A percentile compares a stretch with the other conserved stretches of the same genome.
These are phyloP conservation scores for Dimocarpus longan DNA, from an alignment of 345 rosid genomes.

Conservation along the genomic window DNA sequence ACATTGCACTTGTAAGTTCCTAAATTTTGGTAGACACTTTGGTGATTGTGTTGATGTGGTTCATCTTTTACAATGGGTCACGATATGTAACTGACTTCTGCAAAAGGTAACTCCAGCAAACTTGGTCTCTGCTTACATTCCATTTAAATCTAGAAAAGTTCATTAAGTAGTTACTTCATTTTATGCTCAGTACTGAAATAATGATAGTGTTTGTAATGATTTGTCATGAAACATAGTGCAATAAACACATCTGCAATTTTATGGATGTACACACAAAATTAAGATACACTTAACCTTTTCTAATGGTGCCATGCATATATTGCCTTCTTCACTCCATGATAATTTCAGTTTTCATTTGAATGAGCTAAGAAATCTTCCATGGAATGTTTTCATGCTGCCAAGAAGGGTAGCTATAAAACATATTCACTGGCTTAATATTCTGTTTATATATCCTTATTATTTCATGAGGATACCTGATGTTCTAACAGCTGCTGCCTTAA, in stretches of 20 bases:
- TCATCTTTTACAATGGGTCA: constrained; percentile 69
- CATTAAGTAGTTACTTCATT: background rate
- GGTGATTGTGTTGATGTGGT: constrained; percentile 91
- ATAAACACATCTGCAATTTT: background rate
- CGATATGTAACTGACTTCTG: constrained; percentile 59
- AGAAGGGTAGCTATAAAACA: background rate
- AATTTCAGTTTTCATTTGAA: background rate
- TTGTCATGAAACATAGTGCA: background rate
- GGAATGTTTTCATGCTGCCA: background rate
- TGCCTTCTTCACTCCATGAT: background rate
- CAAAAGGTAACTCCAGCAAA: constrained; percentile 50
- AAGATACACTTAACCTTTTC: background rate
- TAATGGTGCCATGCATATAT: background rate
- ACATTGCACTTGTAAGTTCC: constrained; percentile 35
- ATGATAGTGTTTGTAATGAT: background rate
- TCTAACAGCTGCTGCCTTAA: background rate
- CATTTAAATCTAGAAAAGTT: background rate
- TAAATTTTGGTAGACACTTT: constrained; percentile 61
- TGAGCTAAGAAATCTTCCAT: background rate
- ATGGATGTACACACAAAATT: background rate
- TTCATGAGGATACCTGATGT: background rate
- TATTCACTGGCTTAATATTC: constrained; percentile 1
- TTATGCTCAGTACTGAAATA: background rate
- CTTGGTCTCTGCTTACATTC: constrained; percentile 20
- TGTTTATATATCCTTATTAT: background rate